Evolutionary conservation across 2,329 filamentous ascomycete genomes (phyloP).

Genomic region (Aspergillus neoniger): DNA sequence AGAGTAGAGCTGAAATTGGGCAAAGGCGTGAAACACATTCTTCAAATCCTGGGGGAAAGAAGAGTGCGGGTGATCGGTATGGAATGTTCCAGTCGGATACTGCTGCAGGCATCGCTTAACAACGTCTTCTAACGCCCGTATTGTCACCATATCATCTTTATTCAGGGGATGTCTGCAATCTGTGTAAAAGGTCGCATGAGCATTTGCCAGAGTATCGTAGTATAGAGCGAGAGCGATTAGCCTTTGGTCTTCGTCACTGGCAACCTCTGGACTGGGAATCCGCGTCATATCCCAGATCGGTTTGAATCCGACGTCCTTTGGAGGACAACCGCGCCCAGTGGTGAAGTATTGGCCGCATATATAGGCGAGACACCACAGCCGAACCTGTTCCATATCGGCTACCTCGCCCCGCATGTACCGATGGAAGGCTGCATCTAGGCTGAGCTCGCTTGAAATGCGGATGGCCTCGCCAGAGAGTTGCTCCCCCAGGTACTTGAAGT

Average conservation of each 20-base stretch:
- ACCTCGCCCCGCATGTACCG: conserved; percentile 41
- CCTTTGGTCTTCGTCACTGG: conserved; percentile 49
- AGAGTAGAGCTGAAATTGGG: conserved; percentile 46
- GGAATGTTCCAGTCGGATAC: too few relatives aligned
- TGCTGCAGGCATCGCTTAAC: conserved; percentile 39
- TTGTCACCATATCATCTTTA: conserved; percentile 46
- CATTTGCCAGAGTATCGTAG: conserved; percentile 52
- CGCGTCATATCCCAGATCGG: conserved; percentile 55
- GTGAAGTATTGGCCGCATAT: conserved; percentile 62
- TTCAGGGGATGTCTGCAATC: conserved; percentile 51
- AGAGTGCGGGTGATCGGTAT: too few relatives aligned
- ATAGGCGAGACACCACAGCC: conserved; percentile 60
- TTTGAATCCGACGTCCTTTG: conserved; percentile 53
- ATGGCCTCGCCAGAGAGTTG: conserved; percentile 55
- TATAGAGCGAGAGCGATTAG: conserved; percentile 55
- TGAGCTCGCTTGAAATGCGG: conserved; percentile 53
- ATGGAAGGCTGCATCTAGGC: conserved; percentile 49
- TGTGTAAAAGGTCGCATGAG: conserved; percentile 53
- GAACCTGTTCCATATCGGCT: conserved; percentile 45
- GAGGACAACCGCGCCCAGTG: conserved; percentile 55
- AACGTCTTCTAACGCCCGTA: conserved; percentile 32
- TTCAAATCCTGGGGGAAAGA: too few relatives aligned
- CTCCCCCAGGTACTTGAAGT: conserved; percentile 59
- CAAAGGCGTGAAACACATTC: conserved; percentile 31
- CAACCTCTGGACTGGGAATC: conserved; percentile 44